Percentiles rank a stretch among this genome's conserved stretches.
Evolutionary conservation across 2,329 filamentous ascomycete genomes (phyloP).

Genomic region (Pyrenochaeta sp.): DNA sequence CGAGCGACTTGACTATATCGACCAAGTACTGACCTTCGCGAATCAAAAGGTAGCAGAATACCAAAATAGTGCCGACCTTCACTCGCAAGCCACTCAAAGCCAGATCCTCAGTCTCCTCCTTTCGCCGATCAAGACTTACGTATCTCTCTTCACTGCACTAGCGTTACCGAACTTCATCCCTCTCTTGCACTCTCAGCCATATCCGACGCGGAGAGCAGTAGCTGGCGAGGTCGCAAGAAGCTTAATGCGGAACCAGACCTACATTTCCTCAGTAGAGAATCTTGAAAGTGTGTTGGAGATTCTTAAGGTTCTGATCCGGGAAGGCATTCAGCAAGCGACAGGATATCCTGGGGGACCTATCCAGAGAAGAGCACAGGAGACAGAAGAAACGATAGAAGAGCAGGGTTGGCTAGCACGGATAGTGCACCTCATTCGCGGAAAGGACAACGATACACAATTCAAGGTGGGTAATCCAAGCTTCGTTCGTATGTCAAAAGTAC

Average conservation of each 20-base stretch:
- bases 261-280: slow-evolving; percentile 78
- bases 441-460: slow-evolving; percentile 93
- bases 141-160: slow-evolving; percentile 94
- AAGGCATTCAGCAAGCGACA: slow-evolving; percentile 81
- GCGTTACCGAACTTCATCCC: slow-evolving; percentile 92
- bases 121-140: slow-evolving; percentile 87
- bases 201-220: slow-evolving; percentile 88
- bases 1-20: slow-evolving; percentile 89
- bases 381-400: slow-evolving; percentile 96
- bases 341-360: slow-evolving; percentile 81
- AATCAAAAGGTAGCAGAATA: slow-evolving; percentile 86
- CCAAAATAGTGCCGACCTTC: slow-evolving; percentile 92
- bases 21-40: slow-evolving; percentile 91
- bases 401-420: slow-evolving; percentile 96
- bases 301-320: slow-evolving; percentile 89
- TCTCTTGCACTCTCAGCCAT: slow-evolving; percentile 88
- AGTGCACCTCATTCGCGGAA: slow-evolving; percentile 82
- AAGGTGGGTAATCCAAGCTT: slow-evolving; percentile 59
- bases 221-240: slow-evolving; percentile 86
- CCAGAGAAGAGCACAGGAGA: slow-evolving; percentile 81
- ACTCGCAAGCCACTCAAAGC: slow-evolving; percentile 85
- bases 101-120: slow-evolving; percentile 90
- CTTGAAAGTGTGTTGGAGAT: slow-evolving; percentile 90
- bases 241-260: slow-evolving; percentile 82
- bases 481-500: neutral